Evolutionary conservation across 768 basidiomycete species (phyloP).

Genomic region (Paxillus ammoniavirescens): DNA sequence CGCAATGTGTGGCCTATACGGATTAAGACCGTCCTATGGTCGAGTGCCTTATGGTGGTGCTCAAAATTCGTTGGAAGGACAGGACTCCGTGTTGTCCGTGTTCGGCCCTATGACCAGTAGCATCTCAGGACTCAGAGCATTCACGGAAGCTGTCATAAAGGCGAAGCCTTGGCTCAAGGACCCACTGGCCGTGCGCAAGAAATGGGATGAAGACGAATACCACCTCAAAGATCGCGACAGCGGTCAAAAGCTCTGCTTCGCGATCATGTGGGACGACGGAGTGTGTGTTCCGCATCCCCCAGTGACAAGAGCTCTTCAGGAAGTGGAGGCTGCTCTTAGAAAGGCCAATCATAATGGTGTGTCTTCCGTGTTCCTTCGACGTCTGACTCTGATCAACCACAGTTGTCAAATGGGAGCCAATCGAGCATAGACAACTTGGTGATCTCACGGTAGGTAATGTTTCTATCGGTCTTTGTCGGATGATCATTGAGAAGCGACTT

Average conservation of each 20-base stretch:
- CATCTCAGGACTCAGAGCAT: constrained; percentile 59
- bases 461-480: background rate
- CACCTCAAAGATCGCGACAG: constrained; percentile 54
- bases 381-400: background rate
- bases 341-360: constrained; percentile 65
- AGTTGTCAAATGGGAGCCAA: constrained; percentile 73
- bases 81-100: constrained; percentile 69
- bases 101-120: constrained; percentile 69
- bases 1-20: constrained; percentile 67
- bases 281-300: constrained; percentile 64
- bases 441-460: constrained; percentile 39
- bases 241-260: constrained; percentile 54
- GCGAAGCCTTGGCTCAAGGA: constrained; percentile 66
- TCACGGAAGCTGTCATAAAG: constrained; percentile 62
- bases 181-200: constrained; percentile 53
- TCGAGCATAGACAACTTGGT: constrained; percentile 49
- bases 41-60: constrained; percentile 72
- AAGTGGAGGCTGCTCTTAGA: constrained; percentile 52
- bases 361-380: constrained; percentile 2
- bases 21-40: constrained; percentile 64
- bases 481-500: background rate
- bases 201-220: constrained; percentile 63
- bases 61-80: constrained; percentile 64
- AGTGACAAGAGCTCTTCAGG: constrained; percentile 55
- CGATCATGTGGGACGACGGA: constrained; percentile 67